Base-by-base conservation (phyloP, 306 rosid genomes). In the Crataegus laevigata region DNA sequence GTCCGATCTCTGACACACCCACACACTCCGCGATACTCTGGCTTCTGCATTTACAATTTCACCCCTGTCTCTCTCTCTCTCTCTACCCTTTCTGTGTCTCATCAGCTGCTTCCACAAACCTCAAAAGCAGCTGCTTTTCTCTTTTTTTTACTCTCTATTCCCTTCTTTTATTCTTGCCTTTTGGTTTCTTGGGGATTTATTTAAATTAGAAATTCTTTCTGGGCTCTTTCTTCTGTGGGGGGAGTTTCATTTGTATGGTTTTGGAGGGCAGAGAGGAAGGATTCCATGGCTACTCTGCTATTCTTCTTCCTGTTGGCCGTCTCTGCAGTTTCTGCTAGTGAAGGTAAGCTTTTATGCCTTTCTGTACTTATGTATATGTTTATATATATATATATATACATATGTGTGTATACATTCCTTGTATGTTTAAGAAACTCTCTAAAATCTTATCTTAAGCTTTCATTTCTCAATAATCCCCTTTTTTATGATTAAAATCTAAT, bases 261-360 rank as follows among this genome's bases (percentile, higher is more conserved):
- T 71, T 80, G 78, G 76, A 63, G 24, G 59, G 43, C 36, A 59
- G 59, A 59, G 67, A 71, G 72, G 71, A 77, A 32, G 69, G 58
- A 28, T 59, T 68, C 30, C 55, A 91, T 93, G 92, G 91, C 88
- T 72, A 13, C 38, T 38, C 66, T 89, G 66, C 81, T 89, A 0
- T 82, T 88, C 30, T 43, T 82, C 36, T 69, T 86, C 68, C 73
- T 93, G 14, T 69, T 86, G 11, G 80, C 88, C 1, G 68, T 79
- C 63, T 86, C 91, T 32, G 75, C 67, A 45, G 84, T 84, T 81
- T 86, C 90, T 78, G 90, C 91, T 57, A 84, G 78, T 72, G 81
- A 77, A 73, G 88, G 96, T 88, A 38, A 72, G 73, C 80, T 82
- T 80, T 73, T 50, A 50, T 50, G 54, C 12, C 12, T 40, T 9